Evolutionary conservation across 768 basidiomycete species (phyloP), one percentile per base, ranked within the genome.

Genomic region (Lyophyllum atratum): DNA sequence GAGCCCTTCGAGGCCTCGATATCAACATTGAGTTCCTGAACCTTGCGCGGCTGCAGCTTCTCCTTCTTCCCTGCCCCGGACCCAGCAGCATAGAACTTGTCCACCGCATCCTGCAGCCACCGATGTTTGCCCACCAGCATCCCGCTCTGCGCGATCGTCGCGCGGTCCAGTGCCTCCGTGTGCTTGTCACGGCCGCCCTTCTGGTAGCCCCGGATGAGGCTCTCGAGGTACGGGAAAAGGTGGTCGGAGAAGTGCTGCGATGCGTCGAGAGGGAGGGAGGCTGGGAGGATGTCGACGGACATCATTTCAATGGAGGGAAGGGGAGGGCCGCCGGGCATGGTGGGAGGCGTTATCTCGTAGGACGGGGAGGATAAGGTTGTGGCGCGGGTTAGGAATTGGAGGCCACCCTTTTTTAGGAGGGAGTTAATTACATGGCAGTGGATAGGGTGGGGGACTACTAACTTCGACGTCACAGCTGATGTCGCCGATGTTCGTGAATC

Each of bases 201-300:
- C 6, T 66, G 66, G 55, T 83, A 82, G 25, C 70, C 63, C 43
- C 72, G 68, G 28, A 90, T 76, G 39, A 91, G 66, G 1, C 80
- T 71, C 21, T 79, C 75, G 45, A 98, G 69, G 68, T 95, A 95
- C 2, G 89, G 89, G 55, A 80, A 54, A 17, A 95, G 73, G 9
- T 76, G 81, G 2, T 70, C 66, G 9, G 89, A 90, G 71, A 97
- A 97, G 57, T 90, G 85, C 22, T 77, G 65, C 1, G 91, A 92
- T 7, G 94, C 89, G 60, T 96, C 93, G 54, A 85, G 74, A 1
- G 94, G 91, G 24, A 98, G 79, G 54, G 89, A 84, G 0, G 95
- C 82, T 0, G 95, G 95, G 4, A 97, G 82, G 63, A 96, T 97
- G 66, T 98, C 95, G 49, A 95, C 89, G 0, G 91, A 84, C 85